Percentiles rank a stretch among this genome's conserved stretches.
Evolutionary conservation across 2,329 filamentous ascomycete species (phyloP).

Genomic region (Neofusicoccum sp.): DNA sequence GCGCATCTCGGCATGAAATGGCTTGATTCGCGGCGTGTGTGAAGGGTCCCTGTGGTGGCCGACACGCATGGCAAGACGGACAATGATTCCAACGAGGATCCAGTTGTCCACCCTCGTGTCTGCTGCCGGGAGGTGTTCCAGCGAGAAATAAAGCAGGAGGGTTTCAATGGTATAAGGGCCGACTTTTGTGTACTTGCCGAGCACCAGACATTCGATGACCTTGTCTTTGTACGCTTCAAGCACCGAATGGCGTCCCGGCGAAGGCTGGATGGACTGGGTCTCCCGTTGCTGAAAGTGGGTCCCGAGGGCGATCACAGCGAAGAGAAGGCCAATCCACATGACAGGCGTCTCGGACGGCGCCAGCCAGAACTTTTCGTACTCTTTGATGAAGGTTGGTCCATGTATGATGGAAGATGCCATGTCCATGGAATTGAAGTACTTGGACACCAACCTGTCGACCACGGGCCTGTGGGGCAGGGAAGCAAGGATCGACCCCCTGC

Average conservation of each 20-base stretch:
- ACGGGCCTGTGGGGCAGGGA: not conserved
- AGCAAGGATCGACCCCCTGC: not conserved
- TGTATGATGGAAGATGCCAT: not conserved
- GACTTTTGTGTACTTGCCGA: not conserved
- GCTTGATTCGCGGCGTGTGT: conserved; percentile 34
- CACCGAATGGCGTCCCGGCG: conserved; percentile 27
- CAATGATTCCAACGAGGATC: conserved; percentile 21
- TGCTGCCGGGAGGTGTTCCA: conserved; percentile 34
- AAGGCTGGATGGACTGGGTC: conserved; percentile 13
- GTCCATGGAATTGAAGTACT: not conserved
- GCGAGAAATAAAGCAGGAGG: conserved; percentile 24
- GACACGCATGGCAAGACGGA: conserved; percentile 38
- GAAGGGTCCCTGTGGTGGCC: conserved; percentile 45
- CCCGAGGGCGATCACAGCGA: conserved; percentile 35
- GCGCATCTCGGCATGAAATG: conserved; percentile 39
- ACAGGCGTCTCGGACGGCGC: conserved; percentile 36
- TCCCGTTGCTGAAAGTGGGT: not conserved
- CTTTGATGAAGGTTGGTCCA: conserved; percentile 15
- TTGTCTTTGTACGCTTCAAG: conserved; percentile 21
- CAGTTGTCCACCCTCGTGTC: conserved; percentile 3
- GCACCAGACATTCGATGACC: conserved; percentile 1
- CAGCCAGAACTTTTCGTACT: conserved; percentile 48
- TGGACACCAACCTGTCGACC: not conserved
- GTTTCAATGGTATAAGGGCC: not conserved
- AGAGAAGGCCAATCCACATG: conserved; percentile 47